Conservation (phyloP, 1,284 basidiomycete species). For the Austropuccinia psidii region DNA sequence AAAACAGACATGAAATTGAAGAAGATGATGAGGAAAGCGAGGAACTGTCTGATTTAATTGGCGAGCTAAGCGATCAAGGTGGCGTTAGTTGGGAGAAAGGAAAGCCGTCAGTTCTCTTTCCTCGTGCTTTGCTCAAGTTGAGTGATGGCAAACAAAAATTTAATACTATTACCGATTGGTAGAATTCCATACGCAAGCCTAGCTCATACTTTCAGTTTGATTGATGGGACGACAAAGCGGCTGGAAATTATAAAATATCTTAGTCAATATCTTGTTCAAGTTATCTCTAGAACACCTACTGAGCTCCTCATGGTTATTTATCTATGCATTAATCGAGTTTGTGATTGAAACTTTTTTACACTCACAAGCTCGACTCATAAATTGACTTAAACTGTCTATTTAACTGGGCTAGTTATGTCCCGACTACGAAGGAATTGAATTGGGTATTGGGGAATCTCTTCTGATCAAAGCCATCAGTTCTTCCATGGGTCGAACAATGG, state of each 20-base stretch:
- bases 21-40: slow-evolving; percentile 3
- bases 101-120: background rate
- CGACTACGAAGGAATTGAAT: slow-evolving; percentile 89
- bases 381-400: slow-evolving; percentile 20
- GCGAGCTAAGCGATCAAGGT: background rate
- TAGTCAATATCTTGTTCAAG: slow-evolving; percentile 77
- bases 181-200: slow-evolving; percentile 92
- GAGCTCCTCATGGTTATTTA: slow-evolving; percentile 83
- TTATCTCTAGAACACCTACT: slow-evolving; percentile 71
- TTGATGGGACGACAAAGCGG: slow-evolving; percentile 92
- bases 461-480: slow-evolving; percentile 93
- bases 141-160: background rate
- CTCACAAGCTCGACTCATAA: slow-evolving; percentile 35
- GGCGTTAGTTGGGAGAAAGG: slow-evolving; percentile 26
- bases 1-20: background rate
- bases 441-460: slow-evolving; percentile 92
- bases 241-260: slow-evolving; percentile 84
- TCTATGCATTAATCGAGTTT: slow-evolving; percentile 94
- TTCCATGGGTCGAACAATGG: slow-evolving; percentile 76
- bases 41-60: background rate
- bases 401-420: slow-evolving; percentile 63
- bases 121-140: background rate
- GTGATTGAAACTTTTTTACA: background rate
- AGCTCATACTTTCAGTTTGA: slow-evolving; percentile 75
- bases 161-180: background rate